A percentile compares a stretch with the other conserved stretches of the same genome.
Evolutionary conservation across 305 asterid genomes (phyloP).

Genomic region (Fraxinus ornus): DNA sequence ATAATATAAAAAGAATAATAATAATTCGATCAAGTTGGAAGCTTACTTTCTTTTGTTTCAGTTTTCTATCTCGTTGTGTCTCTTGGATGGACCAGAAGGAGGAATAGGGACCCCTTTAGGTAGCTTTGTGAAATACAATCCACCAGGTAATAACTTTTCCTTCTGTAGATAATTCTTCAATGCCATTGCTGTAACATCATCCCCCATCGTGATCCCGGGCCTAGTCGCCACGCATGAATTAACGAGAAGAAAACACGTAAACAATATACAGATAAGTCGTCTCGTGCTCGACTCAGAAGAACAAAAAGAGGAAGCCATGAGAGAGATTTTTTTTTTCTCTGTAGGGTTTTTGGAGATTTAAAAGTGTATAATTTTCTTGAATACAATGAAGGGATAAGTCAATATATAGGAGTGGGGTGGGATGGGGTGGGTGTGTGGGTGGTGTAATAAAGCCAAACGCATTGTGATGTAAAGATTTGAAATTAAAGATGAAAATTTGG

Average conservation of each 20-base stretch:
- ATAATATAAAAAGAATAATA: background rate
- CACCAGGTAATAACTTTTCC: conserved; percentile 14
- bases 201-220: conserved; percentile 25
- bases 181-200: conserved; percentile 19
- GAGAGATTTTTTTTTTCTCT: background rate
- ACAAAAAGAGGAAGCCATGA: conserved; percentile 21
- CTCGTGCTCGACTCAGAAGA: conserved; percentile 12
- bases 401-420: conserved; percentile 21
- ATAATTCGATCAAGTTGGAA: background rate
- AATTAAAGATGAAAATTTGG: conserved; percentile 15
- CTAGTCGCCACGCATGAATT: conserved; percentile 30
- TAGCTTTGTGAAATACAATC: conserved; percentile 36
- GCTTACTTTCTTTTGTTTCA: background rate
- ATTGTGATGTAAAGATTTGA: conserved; percentile 31
- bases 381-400: conserved; percentile 11
- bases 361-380: conserved; percentile 18
- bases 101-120: conserved; percentile 62
- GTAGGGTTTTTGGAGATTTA: conserved; percentile 7
- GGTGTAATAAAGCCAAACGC: conserved; percentile 13
- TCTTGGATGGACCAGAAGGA: conserved; percentile 70
- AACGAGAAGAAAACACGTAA: conserved; percentile 28
- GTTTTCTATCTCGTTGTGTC: conserved; percentile 43
- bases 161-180: conserved; percentile 22
- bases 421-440: conserved; percentile 11
- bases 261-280: background rate